Percentiles rank a stretch among this genome's conserved stretches.
phyloP scores from a whole-genome alignment of 495 filamentous ascomycete genomes.

The Xylaria palmicola region DNA sequence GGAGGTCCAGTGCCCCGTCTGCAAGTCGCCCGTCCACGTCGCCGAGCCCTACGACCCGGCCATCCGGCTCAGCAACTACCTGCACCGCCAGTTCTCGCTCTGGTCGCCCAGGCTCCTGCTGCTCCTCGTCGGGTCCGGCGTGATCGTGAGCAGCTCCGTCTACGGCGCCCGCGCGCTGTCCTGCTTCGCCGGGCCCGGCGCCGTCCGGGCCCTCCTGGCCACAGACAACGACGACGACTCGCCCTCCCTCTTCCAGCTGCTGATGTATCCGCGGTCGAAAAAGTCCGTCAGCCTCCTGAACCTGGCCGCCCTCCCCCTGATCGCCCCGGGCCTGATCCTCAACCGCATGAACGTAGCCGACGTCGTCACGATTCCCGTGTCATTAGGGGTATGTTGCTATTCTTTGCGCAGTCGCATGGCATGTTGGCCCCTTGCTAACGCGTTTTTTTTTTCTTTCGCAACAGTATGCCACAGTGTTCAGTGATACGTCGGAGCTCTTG shows the following conservation, averaged over 20 bases:
- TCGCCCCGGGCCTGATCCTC: conserved; percentile 42
- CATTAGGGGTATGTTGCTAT: conserved; percentile 32
- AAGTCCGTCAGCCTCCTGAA: conserved; percentile 20
- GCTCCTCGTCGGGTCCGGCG: conserved; percentile 53
- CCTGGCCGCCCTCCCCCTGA: conserved; percentile 28
- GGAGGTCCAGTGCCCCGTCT: conserved; percentile 80
- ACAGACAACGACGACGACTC: conserved; percentile 2
- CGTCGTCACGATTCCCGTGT: conserved; percentile 33
- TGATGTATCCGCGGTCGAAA: background rate
- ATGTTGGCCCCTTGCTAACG: conserved; percentile 3
- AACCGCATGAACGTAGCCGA: conserved; percentile 31
- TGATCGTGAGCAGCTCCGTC: conserved; percentile 41
- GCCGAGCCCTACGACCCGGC: conserved; percentile 68
- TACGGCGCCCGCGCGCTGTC: conserved; percentile 38
- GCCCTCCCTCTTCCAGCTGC: background rate
- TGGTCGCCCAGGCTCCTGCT: conserved; percentile 60
- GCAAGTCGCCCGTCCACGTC: conserved; percentile 76
- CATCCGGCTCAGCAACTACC: conserved; percentile 55
- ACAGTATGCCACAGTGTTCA: conserved; percentile 26
- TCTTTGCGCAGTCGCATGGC: background rate
- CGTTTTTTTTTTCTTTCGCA: too few relatives aligned
- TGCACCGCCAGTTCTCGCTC: conserved; percentile 55
- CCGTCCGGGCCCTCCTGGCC: conserved; percentile 27
- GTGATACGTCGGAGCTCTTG: conserved; percentile 26
- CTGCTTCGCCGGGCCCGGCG: conserved; percentile 38